Conservation (phyloP, 2,329 filamentous ascomycete genomes). For the Amauroascus niger region DNA sequence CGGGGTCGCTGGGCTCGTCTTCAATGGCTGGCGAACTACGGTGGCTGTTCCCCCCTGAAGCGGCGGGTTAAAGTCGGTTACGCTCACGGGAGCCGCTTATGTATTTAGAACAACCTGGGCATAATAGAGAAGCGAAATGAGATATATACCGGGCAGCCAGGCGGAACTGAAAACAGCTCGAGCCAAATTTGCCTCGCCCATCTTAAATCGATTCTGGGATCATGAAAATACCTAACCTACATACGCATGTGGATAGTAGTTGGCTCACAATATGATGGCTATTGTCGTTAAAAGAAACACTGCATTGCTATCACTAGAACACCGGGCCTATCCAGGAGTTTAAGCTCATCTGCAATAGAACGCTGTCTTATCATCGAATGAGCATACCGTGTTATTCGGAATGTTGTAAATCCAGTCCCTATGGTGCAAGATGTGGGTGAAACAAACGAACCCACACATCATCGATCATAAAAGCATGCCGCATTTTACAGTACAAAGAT, state of each 20-base stretch:
- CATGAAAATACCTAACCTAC: no score
- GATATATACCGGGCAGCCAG: not conserved
- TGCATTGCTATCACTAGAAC: no score
- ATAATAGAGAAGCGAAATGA: slow-evolving; percentile 1
- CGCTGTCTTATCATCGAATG: no score
- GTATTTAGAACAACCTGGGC: not conserved
- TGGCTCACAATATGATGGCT: no score
- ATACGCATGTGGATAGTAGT: no score
- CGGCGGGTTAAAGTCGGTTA: not conserved
- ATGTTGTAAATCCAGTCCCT: not conserved
- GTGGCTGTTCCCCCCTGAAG: not conserved
- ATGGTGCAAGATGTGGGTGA: not conserved
- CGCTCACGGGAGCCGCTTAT: not conserved
- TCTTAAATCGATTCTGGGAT: no score
- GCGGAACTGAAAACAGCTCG: not conserved
- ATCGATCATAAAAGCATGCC: not conserved
- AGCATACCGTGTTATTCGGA: no score
- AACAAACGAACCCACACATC: not conserved
- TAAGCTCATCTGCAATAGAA: no score
- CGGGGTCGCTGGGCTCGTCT: not conserved
- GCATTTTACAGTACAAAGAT: not conserved
- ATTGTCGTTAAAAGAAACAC: no score
- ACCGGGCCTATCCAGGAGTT: no score
- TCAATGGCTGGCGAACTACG: not conserved
- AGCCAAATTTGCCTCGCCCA: no score